Evolutionary conservation across 2,329 filamentous ascomycete genomes (phyloP).

Genomic region (Corniculantispora saksenae): DNA sequence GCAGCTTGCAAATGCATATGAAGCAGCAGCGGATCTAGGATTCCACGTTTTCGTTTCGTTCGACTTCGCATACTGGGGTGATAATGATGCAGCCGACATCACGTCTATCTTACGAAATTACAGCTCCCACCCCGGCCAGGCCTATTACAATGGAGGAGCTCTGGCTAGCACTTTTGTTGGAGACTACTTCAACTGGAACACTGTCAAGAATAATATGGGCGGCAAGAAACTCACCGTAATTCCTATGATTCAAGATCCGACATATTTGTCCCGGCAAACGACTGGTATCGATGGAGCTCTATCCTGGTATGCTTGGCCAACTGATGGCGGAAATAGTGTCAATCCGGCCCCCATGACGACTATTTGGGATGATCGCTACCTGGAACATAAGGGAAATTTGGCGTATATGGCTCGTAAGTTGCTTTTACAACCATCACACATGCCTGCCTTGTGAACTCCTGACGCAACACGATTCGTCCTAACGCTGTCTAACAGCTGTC

Average conservation of each 20-base stretch:
- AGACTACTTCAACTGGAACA: constrained; percentile 26
- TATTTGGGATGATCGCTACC: constrained; percentile 24
- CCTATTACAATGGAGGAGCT: constrained; percentile 24
- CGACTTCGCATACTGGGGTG: constrained; percentile 28
- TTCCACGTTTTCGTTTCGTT: constrained; percentile 29
- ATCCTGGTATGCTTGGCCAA: constrained; percentile 28
- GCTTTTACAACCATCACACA: neutral
- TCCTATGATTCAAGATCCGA: constrained; percentile 25
- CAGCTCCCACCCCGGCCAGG: constrained; percentile 23
- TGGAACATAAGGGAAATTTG: constrained; percentile 20
- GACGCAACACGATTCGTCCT: too few relatives aligned
- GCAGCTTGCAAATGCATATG: constrained; percentile 26
- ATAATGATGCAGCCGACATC: constrained; percentile 24
- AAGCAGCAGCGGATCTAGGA: constrained; percentile 22
- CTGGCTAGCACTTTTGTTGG: constrained; percentile 28
- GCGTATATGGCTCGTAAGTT: constrained; percentile 28
- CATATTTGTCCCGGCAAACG: constrained; percentile 16
- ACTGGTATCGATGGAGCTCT: constrained; percentile 26
- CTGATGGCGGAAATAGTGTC: constrained; percentile 25
- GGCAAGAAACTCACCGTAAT: constrained; percentile 25
- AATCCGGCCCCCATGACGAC: constrained; percentile 27
- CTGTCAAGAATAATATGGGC: constrained; percentile 23
- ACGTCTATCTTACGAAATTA: constrained; percentile 23
- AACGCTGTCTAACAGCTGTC: constrained; percentile 11
- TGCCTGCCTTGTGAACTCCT: too few relatives aligned